phyloP scores from a whole-genome alignment of 768 basidiomycete species.

The Russula virescens region DNA sequence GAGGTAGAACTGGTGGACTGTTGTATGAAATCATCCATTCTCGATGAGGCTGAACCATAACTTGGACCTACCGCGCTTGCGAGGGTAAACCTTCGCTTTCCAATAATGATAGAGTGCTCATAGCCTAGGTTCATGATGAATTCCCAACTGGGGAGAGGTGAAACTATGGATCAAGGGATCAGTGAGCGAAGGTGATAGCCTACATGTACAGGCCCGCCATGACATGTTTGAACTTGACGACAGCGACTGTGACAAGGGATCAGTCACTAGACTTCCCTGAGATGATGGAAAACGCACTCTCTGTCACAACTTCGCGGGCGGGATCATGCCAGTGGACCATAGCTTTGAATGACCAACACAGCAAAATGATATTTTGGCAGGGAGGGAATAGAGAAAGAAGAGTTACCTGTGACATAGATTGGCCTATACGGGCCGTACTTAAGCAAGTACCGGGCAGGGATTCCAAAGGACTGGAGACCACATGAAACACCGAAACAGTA shows the following conservation, averaged over 20 bases:
- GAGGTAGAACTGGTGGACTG: constrained; percentile 4
- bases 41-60: not conserved
- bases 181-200: not conserved
- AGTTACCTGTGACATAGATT: too few species aligned
- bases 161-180: not conserved
- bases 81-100: constrained; percentile 1
- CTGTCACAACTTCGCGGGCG: not conserved
- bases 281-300: not conserved
- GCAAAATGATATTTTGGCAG: too few species aligned
- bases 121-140: not conserved
- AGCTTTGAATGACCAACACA: too few species aligned
- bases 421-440: too few species aligned
- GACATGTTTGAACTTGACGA: not conserved
- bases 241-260: not conserved
- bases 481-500: too few species aligned
- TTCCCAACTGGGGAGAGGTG: constrained; percentile 11
- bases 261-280: not conserved
- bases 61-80: not conserved
- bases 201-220: constrained; percentile 1
- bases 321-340: not conserved
- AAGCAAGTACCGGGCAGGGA: too few species aligned
- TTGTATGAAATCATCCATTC: not conserved
- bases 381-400: too few species aligned
- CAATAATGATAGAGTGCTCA: not conserved
- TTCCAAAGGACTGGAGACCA: too few species aligned